Base-by-base conservation (phyloP, 441 rosid species). In the Brassica hybrid region DNA sequence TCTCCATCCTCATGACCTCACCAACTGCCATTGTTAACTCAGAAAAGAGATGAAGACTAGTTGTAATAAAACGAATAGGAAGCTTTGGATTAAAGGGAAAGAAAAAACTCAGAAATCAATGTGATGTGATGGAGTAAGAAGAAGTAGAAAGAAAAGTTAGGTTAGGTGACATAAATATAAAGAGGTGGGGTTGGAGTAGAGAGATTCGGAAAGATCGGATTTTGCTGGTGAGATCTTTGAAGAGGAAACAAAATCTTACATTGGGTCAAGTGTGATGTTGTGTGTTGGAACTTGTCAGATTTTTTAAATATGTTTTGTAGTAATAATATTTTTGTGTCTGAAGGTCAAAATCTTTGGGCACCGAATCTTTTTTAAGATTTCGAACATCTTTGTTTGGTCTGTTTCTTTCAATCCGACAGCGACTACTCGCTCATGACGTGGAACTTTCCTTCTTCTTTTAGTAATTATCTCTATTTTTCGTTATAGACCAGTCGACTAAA, bases 201-300 rank as follows among this genome's bases (percentile, higher is more conserved):
- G 57, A 74, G 89, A 88, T 83, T 83, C 80, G 71, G 88, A n/a
- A 76, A 83, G 86, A 85, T 91, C 84, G 78, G 83, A 86, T 82
- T 73, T 81, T 80, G 84, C 38, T 67, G 80, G 75, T 80, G 75
- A 89, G 88, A 91, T 89, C 89, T 91, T 87, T 68, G 84, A 85
- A 86, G 84, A 88, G 75, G 71, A 79, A 74, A 79, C 71, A 54
- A 79, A 79, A 79, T 79, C 78, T 79, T 62, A 68, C 32, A 68
- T 13, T 23, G 82, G 82, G 74, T 73, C 78, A 73, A 79, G 73
- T 73, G 69, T 52, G 57, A 52, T 52, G 57, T 52, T 52, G 19
- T 52, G 57, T 52, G 57, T 52, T 52, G 57, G 57, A 14, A 52
- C 19, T 52, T 52, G 57, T 78, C 77, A 72, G 81, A 72, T n/a